Conservation (phyloP, 2,329 filamentous ascomycete species). For the Neospermospora avenae region DNA sequence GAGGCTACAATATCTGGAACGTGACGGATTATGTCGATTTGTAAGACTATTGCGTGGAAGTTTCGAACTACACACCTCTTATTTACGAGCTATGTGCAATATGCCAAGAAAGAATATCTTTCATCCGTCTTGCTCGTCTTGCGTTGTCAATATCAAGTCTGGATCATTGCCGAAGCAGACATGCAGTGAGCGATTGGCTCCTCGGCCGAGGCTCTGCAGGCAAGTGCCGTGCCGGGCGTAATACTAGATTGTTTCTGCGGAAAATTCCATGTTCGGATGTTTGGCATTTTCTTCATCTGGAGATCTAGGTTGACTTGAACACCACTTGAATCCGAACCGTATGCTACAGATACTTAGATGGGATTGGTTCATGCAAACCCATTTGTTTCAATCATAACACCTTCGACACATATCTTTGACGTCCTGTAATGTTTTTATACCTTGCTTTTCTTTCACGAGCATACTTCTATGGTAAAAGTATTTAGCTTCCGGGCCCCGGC, state of each 20-base stretch:
- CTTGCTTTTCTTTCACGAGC: not conserved
- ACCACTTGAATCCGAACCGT: too few species aligned
- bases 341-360: too few species aligned
- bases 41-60: not conserved
- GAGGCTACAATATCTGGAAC: not conserved
- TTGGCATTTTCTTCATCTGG: too few species aligned
- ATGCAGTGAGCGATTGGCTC: not conserved
- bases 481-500: not conserved
- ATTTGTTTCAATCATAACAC: too few species aligned
- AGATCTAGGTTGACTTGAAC: too few species aligned
- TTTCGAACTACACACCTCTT: not conserved
- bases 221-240: too few species aligned
- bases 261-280: too few species aligned
- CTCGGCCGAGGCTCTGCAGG: too few species aligned
- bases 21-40: not conserved
- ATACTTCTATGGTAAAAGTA: not conserved
- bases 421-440: not conserved
- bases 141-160: not conserved
- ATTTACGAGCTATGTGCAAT: not conserved
- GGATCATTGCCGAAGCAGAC: not conserved
- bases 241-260: too few species aligned
- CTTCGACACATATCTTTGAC: too few species aligned
- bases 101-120: not conserved
- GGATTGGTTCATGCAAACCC: too few species aligned
- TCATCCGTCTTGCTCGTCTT: not conserved